Evolutionary conservation across 2,329 filamentous ascomycete genomes (phyloP), one percentile per base, ranked within the genome.

Genomic region (Amphichorda felina): DNA sequence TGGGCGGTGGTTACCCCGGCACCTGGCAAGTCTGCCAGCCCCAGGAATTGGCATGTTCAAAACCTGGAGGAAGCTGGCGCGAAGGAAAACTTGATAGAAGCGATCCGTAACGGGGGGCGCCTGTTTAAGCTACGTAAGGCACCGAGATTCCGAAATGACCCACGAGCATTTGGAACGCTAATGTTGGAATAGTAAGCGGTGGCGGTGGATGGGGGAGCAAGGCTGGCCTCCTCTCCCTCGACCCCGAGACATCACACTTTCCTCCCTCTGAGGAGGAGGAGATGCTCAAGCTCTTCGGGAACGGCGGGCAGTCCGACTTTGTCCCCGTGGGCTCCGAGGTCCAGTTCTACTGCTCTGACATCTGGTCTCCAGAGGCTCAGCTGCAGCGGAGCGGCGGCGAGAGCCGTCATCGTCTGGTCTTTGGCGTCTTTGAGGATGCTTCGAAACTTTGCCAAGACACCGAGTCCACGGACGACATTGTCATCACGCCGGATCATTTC

Each of bases 181-280:
- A 55, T 33, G 25, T 16, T 4, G 21, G 2, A 11, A 26, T 30
- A 68, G 72, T 88, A 42, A 87, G 82, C 47, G 85, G 85, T 4
- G 85, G 85, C 31, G 85, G 85, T 29, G 85, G 85, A 15, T 93
- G 85, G 85, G 85, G 85, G 13, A 64, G 72, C 38, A 91, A 89
- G 53, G 76, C 81, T 46, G 85, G 85, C 1, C 61, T 93, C 1
- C 60, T 93, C 3, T 85, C 84, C 5, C 65, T 93, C 4, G 84
- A 91, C 48, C 82, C 85, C 4, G 70, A 84, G 43, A 68, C 63
- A 13, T 63, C 54, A 15, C 71, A 72, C 45, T 59, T 60, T 14
- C 50, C 63, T 7, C 35, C 53, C 1, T 51, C 58, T 1, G 64
- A 68, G 27, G 60, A 74, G 24, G 65, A 72, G 15, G 60, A 66